Conservation (phyloP, 768 basidiomycete genomes). For the Pleurotus citrinopileatus region DNA sequence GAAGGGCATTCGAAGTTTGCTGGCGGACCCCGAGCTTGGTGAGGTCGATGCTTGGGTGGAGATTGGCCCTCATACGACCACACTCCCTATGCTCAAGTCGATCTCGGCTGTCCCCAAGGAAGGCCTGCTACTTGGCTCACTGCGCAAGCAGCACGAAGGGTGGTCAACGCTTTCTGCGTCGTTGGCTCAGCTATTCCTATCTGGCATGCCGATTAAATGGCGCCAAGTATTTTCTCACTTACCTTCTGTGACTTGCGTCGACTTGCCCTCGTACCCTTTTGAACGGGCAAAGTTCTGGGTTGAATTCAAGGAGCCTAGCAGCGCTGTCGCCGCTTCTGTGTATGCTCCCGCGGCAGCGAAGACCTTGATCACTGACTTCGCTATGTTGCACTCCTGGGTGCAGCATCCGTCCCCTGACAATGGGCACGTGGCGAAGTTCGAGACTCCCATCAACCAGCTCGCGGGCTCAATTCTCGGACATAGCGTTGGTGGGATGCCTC, state of each 20-base stretch:
- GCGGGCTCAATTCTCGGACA: constrained; percentile 52
- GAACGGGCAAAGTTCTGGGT: constrained; percentile 56
- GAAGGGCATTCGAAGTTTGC: constrained; percentile 41
- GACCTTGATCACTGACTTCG: constrained; percentile 21
- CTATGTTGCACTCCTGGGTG: constrained; percentile 39
- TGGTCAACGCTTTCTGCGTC: constrained; percentile 44
- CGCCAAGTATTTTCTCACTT: constrained; percentile 50
- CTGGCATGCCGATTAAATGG: constrained; percentile 45
- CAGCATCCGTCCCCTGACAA: constrained; percentile 39
- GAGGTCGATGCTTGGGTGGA: constrained; percentile 56
- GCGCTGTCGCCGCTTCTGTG: background rate
- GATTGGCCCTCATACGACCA: constrained; percentile 60
- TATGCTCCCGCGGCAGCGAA: background rate
- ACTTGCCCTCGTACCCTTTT: constrained; percentile 67
- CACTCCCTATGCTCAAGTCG: constrained; percentile 54
- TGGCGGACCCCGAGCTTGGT: constrained; percentile 22
- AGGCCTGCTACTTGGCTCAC: constrained; percentile 42
- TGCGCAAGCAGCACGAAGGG: constrained; percentile 41
- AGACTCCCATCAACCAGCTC: constrained; percentile 47
- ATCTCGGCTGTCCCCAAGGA: constrained; percentile 30
- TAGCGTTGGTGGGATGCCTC: constrained; percentile 45
- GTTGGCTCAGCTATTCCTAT: constrained; percentile 47
- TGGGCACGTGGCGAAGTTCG: constrained; percentile 41
- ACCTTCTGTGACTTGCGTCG: constrained; percentile 35
- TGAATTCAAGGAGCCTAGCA: constrained; percentile 30